Base-by-base conservation (phyloP, 176 grass and related monocot genomes). In the Hyparrhenia diplandra region DNA sequence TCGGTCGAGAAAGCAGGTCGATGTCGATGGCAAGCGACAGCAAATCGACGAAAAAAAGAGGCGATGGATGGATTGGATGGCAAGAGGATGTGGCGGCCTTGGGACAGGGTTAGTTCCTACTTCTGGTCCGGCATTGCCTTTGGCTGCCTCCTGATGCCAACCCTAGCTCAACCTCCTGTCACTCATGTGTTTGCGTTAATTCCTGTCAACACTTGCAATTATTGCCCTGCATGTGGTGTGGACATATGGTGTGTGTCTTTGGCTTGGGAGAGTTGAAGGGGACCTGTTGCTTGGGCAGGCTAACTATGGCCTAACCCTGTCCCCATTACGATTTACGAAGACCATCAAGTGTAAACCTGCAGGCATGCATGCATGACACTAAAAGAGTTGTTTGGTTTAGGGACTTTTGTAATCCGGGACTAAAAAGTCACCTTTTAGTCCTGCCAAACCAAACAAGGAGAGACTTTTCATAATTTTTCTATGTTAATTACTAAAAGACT, bases 211-310 rank as follows among this genome's bases (percentile, higher is more conserved):
- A 40, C 61, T 64, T 31, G 47, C 75, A 57, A 64, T 84, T 37
- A 49, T 76, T 80, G 82, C 42, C 0, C 25, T 30, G 51, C 51
- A n/a, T 52, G 18, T 27, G n/a, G n/a, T 23, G 66, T 54, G 49
- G 49, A 55, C 40, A 51, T 49, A 45, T 34, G 7, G 55, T 81
- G 77, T 43, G 11, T 39, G 69, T 41, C 27, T 76, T 70, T 82
- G 71, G 71, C 73, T 75, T 80, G n/a, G 23, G 64, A 34, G 52
- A 32, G 77, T 35, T 85, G 70, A 62, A 75, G 81, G 75, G 76
- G 86, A 80, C 86, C 81, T 80, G 87, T 88, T 84, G 87, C 77
- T 89, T 88, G 75, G 59, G 69, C 59, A 42, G 18, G 57, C 18
- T 75, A 60, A 45, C 35, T 84, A 39, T 58, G 36, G 70, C 77